phyloP scores from a whole-genome alignment of 495 filamentous ascomycete genomes.

The Penicillium alfredii region DNA sequence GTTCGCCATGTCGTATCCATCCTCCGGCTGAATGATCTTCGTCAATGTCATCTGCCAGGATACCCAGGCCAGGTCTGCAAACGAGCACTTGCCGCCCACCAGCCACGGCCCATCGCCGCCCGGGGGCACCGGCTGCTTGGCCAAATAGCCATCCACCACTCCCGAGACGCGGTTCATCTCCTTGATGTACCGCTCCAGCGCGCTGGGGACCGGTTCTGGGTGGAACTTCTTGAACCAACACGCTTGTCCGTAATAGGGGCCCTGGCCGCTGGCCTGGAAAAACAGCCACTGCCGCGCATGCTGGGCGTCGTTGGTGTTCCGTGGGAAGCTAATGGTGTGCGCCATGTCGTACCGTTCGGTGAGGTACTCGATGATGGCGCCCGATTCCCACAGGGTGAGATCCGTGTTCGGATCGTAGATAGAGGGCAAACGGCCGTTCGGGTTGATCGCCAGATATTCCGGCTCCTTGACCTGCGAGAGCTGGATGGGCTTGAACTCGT shows the following conservation, averaged over 20 bases:
- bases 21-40: no score
- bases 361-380: conserved; percentile 70
- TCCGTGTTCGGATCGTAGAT: conserved; percentile 65
- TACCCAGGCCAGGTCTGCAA: conserved; percentile 50
- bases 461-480: conserved; percentile 52
- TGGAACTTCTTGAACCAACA: conserved; percentile 52
- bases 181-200: conserved; percentile 52
- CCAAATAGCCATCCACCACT: conserved; percentile 50
- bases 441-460: conserved; percentile 54
- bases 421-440: conserved; percentile 60
- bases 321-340: conserved; percentile 50
- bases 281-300: conserved; percentile 58
- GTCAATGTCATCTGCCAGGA: conserved; percentile 10
- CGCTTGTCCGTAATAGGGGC: conserved; percentile 59
- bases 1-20: no score
- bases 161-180: conserved; percentile 55
- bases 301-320: conserved; percentile 43
- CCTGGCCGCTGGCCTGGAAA: conserved; percentile 65
- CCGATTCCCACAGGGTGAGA: conserved; percentile 64
- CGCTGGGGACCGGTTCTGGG: conserved; percentile 51
- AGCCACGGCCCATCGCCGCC: conserved; percentile 52
- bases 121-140: no score
- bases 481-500: conserved; percentile 37
- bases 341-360: conserved; percentile 64
- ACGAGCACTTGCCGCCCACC: conserved; percentile 53